These are phyloP conservation scores for Acacia melanoxylon DNA, from an alignment of 306 rosid genomes.

Conservation along the genomic window DNA sequence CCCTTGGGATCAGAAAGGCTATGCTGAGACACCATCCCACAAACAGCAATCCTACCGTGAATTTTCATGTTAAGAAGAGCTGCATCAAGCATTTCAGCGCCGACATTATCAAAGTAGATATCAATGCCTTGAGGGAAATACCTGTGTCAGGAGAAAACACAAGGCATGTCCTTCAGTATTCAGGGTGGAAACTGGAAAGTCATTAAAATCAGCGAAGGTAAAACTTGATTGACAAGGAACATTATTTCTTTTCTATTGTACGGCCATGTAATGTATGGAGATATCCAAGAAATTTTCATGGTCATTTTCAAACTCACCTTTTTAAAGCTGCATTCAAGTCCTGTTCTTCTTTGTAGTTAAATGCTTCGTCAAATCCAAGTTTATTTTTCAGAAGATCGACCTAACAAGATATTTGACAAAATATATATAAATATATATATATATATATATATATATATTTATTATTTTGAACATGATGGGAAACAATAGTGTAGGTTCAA, in stretches of 20 bases:
- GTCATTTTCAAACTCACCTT: constrained; percentile 27
- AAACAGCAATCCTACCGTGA: constrained; percentile 48
- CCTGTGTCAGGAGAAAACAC: constrained; percentile 14
- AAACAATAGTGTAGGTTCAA: background rate
- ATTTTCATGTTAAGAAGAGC: constrained; percentile 47
- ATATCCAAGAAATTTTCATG: background rate
- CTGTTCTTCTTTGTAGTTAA: constrained; percentile 51
- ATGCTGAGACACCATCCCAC: constrained; percentile 51
- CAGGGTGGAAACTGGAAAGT: background rate
- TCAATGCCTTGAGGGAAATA: constrained; percentile 53
- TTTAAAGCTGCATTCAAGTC: constrained; percentile 45
- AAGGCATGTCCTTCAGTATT: background rate
- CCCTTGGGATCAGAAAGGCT: constrained; percentile 43
- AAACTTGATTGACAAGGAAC: background rate
- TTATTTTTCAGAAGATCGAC: constrained; percentile 45
- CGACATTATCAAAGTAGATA: constrained; percentile 52
- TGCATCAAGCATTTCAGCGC: constrained; percentile 49
- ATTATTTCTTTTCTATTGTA: background rate
- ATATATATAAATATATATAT: background rate
- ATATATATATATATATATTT: background rate
- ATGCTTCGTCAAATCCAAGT: constrained; percentile 52
- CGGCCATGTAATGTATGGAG: background rate
- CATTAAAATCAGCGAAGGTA: background rate
- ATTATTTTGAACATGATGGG: background rate
- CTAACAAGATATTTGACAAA: constrained; percentile 25